phyloP scores from a whole-genome alignment of 306 rosid genomes.

The Oxytropis ochrocephala region DNA sequence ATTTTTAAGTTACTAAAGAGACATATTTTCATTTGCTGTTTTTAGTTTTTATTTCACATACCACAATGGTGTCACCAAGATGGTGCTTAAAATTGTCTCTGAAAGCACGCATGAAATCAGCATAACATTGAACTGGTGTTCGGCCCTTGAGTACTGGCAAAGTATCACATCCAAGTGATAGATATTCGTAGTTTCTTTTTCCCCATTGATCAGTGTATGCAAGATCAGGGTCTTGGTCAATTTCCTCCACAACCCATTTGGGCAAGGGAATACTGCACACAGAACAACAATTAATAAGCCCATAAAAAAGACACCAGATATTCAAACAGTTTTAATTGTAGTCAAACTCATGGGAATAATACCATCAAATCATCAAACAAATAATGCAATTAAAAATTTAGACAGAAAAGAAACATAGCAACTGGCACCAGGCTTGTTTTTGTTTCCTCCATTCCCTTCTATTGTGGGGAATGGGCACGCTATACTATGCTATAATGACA shows the following conservation, averaged over 20 bases:
- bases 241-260: conserved; percentile 82
- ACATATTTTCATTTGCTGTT: no score
- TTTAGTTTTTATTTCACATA: conserved; percentile 8
- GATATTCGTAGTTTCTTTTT: conserved; percentile 70
- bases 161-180: conserved; percentile 82
- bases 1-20: no score
- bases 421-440: background rate
- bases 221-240: conserved; percentile 66
- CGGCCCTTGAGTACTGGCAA: conserved; percentile 91
- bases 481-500: no score
- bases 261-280: conserved; percentile 84
- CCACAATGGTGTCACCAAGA: conserved; percentile 93
- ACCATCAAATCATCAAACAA: background rate
- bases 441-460: background rate
- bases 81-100: conserved; percentile 70
- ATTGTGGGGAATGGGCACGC: no score
- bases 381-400: background rate
- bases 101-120: conserved; percentile 91
- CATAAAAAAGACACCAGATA: background rate
- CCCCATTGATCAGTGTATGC: conserved; percentile 99
- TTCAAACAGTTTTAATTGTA: background rate
- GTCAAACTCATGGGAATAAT: background rate
- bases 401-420: background rate
- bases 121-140: conserved; percentile 82
- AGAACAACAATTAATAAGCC: background rate